Conservation (phyloP, 345 rosid species). For the Hibiscus mutabilis region DNA sequence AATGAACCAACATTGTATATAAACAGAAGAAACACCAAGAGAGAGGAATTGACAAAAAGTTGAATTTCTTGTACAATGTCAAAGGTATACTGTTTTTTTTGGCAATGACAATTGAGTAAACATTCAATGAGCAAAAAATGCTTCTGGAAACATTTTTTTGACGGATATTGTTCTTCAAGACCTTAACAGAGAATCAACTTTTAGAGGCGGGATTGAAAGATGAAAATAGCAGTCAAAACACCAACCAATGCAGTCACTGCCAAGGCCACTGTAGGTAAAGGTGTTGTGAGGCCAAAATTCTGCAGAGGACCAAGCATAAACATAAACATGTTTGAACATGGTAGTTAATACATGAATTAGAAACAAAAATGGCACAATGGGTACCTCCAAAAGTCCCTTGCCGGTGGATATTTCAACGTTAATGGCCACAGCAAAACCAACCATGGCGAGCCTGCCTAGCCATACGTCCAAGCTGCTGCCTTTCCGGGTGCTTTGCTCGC, state of each 20-base stretch:
- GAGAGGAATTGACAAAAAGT: neutral
- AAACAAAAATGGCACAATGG: neutral
- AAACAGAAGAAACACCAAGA: neutral
- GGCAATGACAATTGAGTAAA: too few species aligned
- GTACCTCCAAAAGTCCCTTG: constrained; percentile 87
- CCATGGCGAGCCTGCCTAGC: constrained; percentile 65
- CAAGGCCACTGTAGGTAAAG: constrained; percentile 80
- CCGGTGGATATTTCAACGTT: constrained; percentile 78
- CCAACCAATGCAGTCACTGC: constrained; percentile 76
- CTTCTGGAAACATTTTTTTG: too few species aligned
- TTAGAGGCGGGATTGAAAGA: constrained; percentile 1
- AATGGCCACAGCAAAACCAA: constrained; percentile 77
- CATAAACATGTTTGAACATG: neutral
- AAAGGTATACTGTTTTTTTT: too few species aligned
- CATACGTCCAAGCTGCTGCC: constrained; percentile 69
- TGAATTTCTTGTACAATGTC: too few species aligned
- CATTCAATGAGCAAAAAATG: too few species aligned
- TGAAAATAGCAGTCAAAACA: constrained; percentile 46
- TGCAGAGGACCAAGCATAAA: neutral
- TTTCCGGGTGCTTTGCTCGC: constrained; percentile 55
- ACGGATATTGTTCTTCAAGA: too few species aligned
- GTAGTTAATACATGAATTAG: neutral
- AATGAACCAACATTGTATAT: neutral
- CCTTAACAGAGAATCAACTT: neutral
- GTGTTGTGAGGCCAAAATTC: constrained; percentile 80